phyloP scores from a whole-genome alignment of 495 filamentous ascomycete species.

The Penicillium herquei region DNA sequence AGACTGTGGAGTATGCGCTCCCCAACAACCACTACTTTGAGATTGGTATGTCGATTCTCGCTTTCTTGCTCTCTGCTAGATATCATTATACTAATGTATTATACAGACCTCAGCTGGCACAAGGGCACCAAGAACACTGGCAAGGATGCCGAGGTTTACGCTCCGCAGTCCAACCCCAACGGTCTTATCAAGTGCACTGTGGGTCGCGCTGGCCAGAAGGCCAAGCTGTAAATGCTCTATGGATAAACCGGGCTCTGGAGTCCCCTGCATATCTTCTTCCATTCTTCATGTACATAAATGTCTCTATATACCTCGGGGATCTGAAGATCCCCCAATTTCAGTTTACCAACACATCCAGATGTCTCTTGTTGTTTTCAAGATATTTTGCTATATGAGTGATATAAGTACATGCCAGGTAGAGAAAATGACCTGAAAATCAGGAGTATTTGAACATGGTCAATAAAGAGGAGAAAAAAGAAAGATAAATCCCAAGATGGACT shows the following conservation, averaged over 20 bases:
- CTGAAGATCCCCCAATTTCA: conserved; percentile 17
- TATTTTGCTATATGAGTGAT: conserved; percentile 8
- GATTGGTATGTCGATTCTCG: conserved; percentile 60
- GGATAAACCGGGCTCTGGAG: conserved; percentile 4
- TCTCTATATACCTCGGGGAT: conserved; percentile 25
- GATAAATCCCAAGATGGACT: conserved; percentile 31
- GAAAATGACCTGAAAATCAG: neutral
- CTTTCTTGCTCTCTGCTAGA: neutral
- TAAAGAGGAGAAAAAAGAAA: conserved; percentile 22
- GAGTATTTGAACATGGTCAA: conserved; percentile 9
- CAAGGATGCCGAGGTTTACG: conserved; percentile 94
- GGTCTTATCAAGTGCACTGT: conserved; percentile 96
- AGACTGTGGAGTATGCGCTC: conserved; percentile 75
- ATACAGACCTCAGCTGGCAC: conserved; percentile 87
- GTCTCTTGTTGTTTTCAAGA: conserved; percentile 14
- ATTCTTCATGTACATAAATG: conserved; percentile 28
- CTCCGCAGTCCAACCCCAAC: conserved; percentile 88
- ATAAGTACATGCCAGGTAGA: conserved; percentile 20
- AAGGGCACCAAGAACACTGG: conserved; percentile 96
- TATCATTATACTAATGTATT: conserved; percentile 15
- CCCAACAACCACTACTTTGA: conserved; percentile 99
- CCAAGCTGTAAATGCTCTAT: conserved; percentile 35
- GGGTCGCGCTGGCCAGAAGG: conserved; percentile 52
- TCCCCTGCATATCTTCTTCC: conserved; percentile 8
- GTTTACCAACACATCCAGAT: conserved; percentile 13